Evolutionary conservation across 2,329 filamentous ascomycete species (phyloP), one percentile per base, ranked within the genome.

Genomic region (Zymoseptoria crescenta): DNA sequence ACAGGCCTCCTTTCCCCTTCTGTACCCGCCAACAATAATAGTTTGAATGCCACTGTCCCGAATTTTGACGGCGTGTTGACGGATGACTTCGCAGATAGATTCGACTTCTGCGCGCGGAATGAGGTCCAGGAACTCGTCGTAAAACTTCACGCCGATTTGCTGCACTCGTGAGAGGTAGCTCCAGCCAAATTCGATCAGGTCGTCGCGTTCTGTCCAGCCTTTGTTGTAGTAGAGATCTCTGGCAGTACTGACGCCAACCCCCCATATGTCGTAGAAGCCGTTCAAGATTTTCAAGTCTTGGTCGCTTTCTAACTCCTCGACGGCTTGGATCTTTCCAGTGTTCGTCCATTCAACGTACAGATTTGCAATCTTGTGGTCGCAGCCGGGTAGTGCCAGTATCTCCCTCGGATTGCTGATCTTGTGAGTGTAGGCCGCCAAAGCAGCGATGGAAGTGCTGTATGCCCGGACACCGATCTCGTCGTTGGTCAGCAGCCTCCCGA

Each of bases 131-230:
- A 99, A 88, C 63, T 97, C 93, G 35, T 95, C 88, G 71, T 95
- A 96, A 74, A 86, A 96, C 71, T 97, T 97, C 51, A 96, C 79
- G 0, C 94, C 93, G 57, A 97, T 96, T 71, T 97, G 91, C 73
- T 96, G 93, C 1, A 90, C 88, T 10, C 91, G 84, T 0, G 81
- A 87, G 1, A 97, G 78, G 0, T 74, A 79, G 20, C 78, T 72
- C 93, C 93, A 97, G 9, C 89, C 91, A 67, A 85, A 82, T 68
- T 96, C 88, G 49, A 96, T 79, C 2, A 97, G 77, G 67, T 97
- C 92, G 67, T 96, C 91, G 0, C 96, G 77, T 60, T 94, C 88
- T 60, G 84, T 81, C 89, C 91, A 96, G 28, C 89, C 79, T 62
- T 84, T 85, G 16, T 83, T 81, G 66, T 81, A 83, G 72, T 92